Evolutionary conservation across 306 rosid species (phyloP).

Genomic region (Acacia confusa): DNA sequence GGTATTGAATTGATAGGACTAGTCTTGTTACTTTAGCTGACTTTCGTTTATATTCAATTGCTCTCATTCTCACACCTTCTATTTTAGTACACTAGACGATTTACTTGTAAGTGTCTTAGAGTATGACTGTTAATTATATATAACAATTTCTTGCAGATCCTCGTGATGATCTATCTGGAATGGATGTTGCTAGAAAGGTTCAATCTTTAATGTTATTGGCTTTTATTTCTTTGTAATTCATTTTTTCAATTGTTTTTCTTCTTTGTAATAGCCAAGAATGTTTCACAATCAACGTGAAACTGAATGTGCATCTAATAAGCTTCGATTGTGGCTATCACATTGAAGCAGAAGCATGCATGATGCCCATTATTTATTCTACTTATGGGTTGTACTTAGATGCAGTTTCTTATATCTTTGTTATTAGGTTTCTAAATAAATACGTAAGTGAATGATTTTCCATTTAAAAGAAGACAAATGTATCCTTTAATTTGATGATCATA

Average conservation of each 20-base stretch:
- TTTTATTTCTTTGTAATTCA: slow-evolving; percentile 24
- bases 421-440: background rate
- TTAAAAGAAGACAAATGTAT: background rate
- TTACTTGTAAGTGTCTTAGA: slow-evolving; percentile 3
- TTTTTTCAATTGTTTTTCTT: slow-evolving; percentile 3
- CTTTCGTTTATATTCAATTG: background rate
- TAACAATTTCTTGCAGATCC: slow-evolving; percentile 71
- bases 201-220: slow-evolving; percentile 15
- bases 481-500: background rate
- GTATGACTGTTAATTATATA: slow-evolving; percentile 17
- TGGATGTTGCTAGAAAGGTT: slow-evolving; percentile 99
- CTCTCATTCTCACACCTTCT: slow-evolving; percentile 13
- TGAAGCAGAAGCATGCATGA: background rate
- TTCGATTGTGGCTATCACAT: background rate
- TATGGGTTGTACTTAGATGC: background rate
- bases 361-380: background rate
- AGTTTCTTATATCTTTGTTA: background rate
- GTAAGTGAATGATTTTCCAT: background rate
- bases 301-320: background rate
- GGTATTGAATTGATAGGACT: slow-evolving; percentile 11
- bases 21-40: slow-evolving; percentile 11
- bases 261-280: slow-evolving; percentile 17
- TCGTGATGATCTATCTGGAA: slow-evolving; percentile 93
- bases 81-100: slow-evolving; percentile 8
- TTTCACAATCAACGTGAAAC: background rate